Base-by-base conservation (phyloP, 768 basidiomycete species). In the Podaxis sp. region DNA sequence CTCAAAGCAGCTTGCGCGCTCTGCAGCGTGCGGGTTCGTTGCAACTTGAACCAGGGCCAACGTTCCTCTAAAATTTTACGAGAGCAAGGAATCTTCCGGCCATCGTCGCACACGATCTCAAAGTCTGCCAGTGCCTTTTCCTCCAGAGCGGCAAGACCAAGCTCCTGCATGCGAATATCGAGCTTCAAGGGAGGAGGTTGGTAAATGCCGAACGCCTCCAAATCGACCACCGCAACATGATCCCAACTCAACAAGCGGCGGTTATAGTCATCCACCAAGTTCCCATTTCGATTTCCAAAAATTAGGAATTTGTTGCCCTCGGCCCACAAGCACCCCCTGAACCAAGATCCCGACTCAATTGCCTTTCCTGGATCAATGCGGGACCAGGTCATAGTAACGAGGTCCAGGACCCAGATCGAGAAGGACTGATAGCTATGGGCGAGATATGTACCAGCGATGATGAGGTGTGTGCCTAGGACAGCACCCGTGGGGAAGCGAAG, bases 121-220 rank as follows among this genome's bases (percentile, higher is more conserved):
- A 98, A 99, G 75, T 99, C 96, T 1, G 92, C 83, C n/a, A 90
- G 77, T 20, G 89, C 77, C 33, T 80, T 81, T 72, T 95, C 92
- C 70, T 95, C 93, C 17, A 98, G 80, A 53, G 90, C 88, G 13
- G 87, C 84, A 26, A 99, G 82, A 13, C 94, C 95, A 58, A 96
- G 80, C 71, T 92, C 87, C 72, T 96, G 93, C 82, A 92, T 88
- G 1, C 83, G 81, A 30, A 89, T 76, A 64, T 88, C 86, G 49
- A 88, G 79, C 65, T 78, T 86, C 46, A 84, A 80, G 2, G 81
- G 73, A 0, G 95, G 95, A 0, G 95, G 90, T 67, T 93, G 90
- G 71, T 99, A 99, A 66, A 99, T 95, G 1, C 96, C 96, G 69
- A 95, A 96, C 0, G 96, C 90, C 75, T 98, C 96, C 26, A 97